Evolutionary conservation across 1,139 yeast species (phyloP).

Genomic region (Saccharomyces hybrid): DNA sequence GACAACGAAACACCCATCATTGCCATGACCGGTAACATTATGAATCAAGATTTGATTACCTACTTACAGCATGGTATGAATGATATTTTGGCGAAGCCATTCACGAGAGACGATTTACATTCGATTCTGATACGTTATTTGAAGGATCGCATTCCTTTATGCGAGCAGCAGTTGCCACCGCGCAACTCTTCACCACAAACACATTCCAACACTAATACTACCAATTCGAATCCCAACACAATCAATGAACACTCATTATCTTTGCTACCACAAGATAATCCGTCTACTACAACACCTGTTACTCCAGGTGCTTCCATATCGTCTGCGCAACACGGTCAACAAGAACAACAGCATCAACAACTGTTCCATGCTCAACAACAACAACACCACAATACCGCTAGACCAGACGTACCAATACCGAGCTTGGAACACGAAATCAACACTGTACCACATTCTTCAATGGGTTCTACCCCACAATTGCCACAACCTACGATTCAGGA

Average conservation of each 20-base stretch:
- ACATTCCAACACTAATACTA: background rate
- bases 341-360: background rate
- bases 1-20: conserved; percentile 82
- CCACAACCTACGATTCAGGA: conserved; percentile 1
- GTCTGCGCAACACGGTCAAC: conserved; percentile 2
- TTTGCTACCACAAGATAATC: background rate
- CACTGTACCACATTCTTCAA: background rate
- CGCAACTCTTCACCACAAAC: background rate
- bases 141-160: conserved; percentile 33
- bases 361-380: conserved; percentile 3
- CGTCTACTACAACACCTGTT: background rate
- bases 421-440: background rate
- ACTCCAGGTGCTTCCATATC: background rate
- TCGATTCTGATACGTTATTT: conserved; percentile 67
- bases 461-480: background rate
- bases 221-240: conserved; percentile 3
- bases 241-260: background rate
- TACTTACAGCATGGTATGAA: conserved; percentile 86
- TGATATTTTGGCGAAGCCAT: conserved; percentile 86
- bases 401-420: background rate
- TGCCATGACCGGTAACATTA: conserved; percentile 89
- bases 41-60: conserved; percentile 69
- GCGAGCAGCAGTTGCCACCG: conserved; percentile 23
- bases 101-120: conserved; percentile 75
- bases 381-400: conserved; percentile 2